These are phyloP conservation scores for Spinellus fusiger DNA, from an alignment of 192 early-diverging fungal species.

Conservation along the genomic window DNA sequence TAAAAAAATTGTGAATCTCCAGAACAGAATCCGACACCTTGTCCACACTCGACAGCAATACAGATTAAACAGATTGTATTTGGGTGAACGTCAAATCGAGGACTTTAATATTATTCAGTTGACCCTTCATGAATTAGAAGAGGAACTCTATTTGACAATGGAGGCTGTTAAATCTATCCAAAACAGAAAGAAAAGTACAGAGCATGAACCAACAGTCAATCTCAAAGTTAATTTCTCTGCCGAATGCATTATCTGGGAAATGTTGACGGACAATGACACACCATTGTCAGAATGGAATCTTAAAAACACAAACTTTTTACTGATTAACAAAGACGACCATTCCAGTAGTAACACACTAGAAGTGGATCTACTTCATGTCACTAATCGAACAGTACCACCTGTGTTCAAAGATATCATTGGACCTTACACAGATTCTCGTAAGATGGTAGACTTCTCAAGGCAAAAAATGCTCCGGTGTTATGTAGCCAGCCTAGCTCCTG, in stretches of 20 bases:
- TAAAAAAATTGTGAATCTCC: conserved; percentile 51
- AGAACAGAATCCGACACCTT: conserved; percentile 51
- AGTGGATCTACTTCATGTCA: conserved; percentile 64
- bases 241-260: conserved; percentile 67
- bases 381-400: conserved; percentile 54
- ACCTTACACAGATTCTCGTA: conserved; percentile 51
- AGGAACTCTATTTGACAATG: conserved; percentile 72
- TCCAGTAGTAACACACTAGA: conserved; percentile 67
- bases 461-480: conserved; percentile 88
- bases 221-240: conserved; percentile 49
- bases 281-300: conserved; percentile 70
- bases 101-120: conserved; percentile 19
- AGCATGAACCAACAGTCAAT: conserved; percentile 51
- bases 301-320: conserved; percentile 55
- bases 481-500: conserved; percentile 73
- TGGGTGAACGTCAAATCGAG: conserved; percentile 22
- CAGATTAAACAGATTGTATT: conserved; percentile 9
- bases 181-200: conserved; percentile 47
- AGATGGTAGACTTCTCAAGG: conserved; percentile 61
- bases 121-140: conserved; percentile 28
- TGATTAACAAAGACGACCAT: conserved; percentile 81
- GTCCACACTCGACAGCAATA: conserved; percentile 30
- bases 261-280: conserved; percentile 59
- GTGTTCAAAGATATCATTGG: conserved; percentile 54
- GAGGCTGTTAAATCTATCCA: conserved; percentile 55